Base-by-base conservation (phyloP, 1,284 basidiomycete species). In the Pyrrhoderma lamaoense region DNA sequence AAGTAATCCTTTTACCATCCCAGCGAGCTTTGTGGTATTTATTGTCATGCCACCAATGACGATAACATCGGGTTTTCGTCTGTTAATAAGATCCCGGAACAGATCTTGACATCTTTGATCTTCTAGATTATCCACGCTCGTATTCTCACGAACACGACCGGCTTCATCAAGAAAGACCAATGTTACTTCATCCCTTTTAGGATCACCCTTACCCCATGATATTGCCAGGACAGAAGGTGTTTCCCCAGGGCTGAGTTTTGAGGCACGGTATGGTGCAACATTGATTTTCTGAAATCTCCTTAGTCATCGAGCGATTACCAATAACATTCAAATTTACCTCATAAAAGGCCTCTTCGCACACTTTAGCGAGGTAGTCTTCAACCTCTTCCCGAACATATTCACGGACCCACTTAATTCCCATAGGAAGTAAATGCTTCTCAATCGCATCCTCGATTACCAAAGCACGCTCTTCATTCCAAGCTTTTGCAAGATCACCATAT, bases 171-270 rank as follows among this genome's bases (percentile, higher is more conserved):
- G 66, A 67, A 86, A 89, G 49, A 96, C 86, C 31, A 90, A 71
- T 27, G 85, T 81, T 54, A 97, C 89, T 1, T 86, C 84, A 66
- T 99, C 95, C 61, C 86, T 88, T 59, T 88, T 83, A 37, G 91
- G 90, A 60, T 96, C 93, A 47, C 96, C 96, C 63, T 88, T 86
- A 42, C 96, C 96, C 80, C 93, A 93, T 3, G 95, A 97, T 53
- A 97, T 71, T 3, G 95, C 91, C 36, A 99, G 74, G 3, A 99
- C 93, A 5, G 88, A 85, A 0, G 93, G 85, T 0, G 79, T 79
- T 44, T 90, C 84, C 14, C 86, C 89, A 39, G 75, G 70, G 52
- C 76, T 75, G 66, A 86, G 79, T 22, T 78, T 75, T 3, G 73
- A 68, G 2, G 80, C 76, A 44, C 71, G 67, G 61, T 82, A 94